phyloP scores from a whole-genome alignment of 2,329 filamentous ascomycete genomes.

The Tolypocladium inflatum region DNA sequence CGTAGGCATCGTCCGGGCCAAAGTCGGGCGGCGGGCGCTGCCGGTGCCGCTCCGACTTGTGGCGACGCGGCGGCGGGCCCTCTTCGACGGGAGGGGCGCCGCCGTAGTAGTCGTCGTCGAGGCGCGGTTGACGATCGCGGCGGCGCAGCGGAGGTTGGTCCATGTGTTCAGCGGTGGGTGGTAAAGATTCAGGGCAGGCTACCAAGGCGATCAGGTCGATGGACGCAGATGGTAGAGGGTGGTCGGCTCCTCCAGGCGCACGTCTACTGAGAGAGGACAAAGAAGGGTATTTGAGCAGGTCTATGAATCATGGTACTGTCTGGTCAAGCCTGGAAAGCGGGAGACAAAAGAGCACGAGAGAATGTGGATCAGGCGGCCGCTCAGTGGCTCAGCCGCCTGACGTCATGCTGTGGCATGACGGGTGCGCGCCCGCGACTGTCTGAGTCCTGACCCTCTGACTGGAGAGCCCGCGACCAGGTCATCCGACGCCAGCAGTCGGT shows the following conservation, averaged over 20 bases:
- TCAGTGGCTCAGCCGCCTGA: neutral
- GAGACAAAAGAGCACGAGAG: no score
- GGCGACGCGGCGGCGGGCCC: conserved; percentile 9
- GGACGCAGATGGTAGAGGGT: neutral
- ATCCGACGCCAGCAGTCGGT: neutral
- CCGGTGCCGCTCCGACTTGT: conserved; percentile 13
- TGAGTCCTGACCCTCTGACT: no score
- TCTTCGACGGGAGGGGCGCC: conserved; percentile 1
- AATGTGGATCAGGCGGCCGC: neutral
- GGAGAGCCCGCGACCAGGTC: neutral
- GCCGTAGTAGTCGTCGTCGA: conserved; percentile 14
- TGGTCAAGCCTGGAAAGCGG: no score
- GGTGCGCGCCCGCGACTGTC: neutral
- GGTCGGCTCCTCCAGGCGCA: neutral
- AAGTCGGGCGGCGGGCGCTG: conserved; percentile 5
- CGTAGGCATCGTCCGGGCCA: conserved; percentile 5
- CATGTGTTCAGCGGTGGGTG: conserved; percentile 8
- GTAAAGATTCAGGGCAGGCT: neutral
- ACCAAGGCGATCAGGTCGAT: neutral
- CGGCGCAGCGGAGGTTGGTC: conserved; percentile 13
- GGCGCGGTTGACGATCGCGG: conserved; percentile 12
- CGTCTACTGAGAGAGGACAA: neutral
- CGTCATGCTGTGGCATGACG: neutral
- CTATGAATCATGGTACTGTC: neutral
- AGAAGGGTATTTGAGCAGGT: neutral